Conservation (phyloP, 2,329 filamentous ascomycete species). For the Sarocladium oryzae region DNA sequence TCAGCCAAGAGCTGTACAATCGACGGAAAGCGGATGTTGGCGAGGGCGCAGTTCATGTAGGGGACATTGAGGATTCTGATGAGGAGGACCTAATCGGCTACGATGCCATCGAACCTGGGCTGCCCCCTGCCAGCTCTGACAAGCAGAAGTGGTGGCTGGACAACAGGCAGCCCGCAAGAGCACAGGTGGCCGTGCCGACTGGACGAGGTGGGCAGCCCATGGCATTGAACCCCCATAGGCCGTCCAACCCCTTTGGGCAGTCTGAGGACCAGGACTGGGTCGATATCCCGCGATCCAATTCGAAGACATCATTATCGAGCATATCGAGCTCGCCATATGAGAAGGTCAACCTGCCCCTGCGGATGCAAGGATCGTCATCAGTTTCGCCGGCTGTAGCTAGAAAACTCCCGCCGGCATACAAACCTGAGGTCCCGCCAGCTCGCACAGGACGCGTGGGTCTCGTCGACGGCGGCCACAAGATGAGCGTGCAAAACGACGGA, state of each 20-base stretch:
- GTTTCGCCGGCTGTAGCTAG: conserved; percentile 31
- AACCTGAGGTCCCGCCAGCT: conserved; percentile 37
- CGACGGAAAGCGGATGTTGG: conserved; percentile 62
- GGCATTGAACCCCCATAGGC: conserved; percentile 65
- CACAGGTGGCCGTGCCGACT: conserved; percentile 59
- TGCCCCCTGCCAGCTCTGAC: conserved; percentile 62
- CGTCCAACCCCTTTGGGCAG: conserved; percentile 73
- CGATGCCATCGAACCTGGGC: conserved; percentile 73
- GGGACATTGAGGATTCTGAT: conserved; percentile 49
- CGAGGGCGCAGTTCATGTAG: conserved; percentile 50
- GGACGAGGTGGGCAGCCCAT: conserved; percentile 44
- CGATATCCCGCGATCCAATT: conserved; percentile 48
- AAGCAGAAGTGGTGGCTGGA: conserved; percentile 66
- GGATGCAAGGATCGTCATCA: conserved; percentile 37
- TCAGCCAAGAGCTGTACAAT: conserved; percentile 70
- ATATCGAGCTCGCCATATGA: conserved; percentile 56
- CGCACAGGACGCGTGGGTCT: conserved; percentile 39
- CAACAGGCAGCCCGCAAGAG: conserved; percentile 67
- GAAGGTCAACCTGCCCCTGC: conserved; percentile 45
- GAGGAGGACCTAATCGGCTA: conserved; percentile 80
- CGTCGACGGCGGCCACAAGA: conserved; percentile 32
- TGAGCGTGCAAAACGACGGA: conserved; percentile 9
- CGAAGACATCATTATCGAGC: conserved; percentile 48
- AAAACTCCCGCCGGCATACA: conserved; percentile 46
- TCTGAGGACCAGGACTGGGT: conserved; percentile 83